Conservation (phyloP, 2,329 filamentous ascomycete genomes). For the Pseudopyrenochaeta lycopersici region DNA sequence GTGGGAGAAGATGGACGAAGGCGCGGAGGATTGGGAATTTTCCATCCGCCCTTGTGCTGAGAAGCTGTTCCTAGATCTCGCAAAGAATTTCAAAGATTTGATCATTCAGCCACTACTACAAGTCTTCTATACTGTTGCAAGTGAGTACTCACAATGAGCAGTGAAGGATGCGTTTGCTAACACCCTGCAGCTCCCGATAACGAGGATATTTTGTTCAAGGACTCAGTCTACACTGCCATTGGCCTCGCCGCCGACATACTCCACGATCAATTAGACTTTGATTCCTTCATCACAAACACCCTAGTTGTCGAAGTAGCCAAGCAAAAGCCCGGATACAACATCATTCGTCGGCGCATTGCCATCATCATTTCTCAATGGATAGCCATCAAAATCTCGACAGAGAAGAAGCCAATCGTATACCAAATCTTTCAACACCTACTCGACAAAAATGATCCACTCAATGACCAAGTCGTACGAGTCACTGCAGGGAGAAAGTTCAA, state of each 20-base stretch:
- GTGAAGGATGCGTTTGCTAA: constrained; percentile 22
- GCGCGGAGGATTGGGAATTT: constrained; percentile 84
- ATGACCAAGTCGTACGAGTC: constrained; percentile 91
- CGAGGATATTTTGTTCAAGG: constrained; percentile 81
- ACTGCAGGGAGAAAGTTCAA: constrained; percentile 88
- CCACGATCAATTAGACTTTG: constrained; percentile 80
- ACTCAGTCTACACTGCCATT: constrained; percentile 93
- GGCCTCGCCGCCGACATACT: constrained; percentile 84
- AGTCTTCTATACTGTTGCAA: constrained; percentile 83
- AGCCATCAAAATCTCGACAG: constrained; percentile 74
- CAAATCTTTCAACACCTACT: constrained; percentile 90
- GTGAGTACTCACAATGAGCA: constrained; percentile 52
- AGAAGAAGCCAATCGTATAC: constrained; percentile 78
- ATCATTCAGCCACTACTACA: constrained; percentile 80
- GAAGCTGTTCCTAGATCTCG: constrained; percentile 89
- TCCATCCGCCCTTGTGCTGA: constrained; percentile 92
- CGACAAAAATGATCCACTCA: constrained; percentile 76
- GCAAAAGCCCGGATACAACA: constrained; percentile 72
- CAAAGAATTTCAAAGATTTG: constrained; percentile 86
- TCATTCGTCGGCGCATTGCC: constrained; percentile 85
- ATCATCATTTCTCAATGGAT: constrained; percentile 93
- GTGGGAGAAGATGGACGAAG: constrained; percentile 92
- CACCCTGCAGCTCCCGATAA: constrained; percentile 60
- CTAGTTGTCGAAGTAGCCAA: constrained; percentile 82
- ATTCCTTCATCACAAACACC: constrained; percentile 77